Percentiles rank a stretch among this genome's conserved stretches.
These are phyloP conservation scores for Lactifluus pinguis DNA, from an alignment of 768 basidiomycete species.

Conservation along the genomic window DNA sequence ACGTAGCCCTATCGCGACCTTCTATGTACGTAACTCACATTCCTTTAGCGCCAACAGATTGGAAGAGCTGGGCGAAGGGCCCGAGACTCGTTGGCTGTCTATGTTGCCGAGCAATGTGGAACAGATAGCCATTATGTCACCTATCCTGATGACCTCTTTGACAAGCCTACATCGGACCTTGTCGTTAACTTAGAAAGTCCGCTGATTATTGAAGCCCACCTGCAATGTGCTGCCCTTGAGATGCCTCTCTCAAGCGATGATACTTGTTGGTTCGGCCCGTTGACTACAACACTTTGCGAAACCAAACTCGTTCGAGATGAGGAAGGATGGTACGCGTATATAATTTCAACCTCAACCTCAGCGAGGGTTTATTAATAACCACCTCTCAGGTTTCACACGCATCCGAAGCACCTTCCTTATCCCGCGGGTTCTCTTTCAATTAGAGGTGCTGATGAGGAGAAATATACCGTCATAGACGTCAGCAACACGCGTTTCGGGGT, in stretches of 20 bases:
- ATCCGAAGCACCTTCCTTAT: constrained; percentile 70
- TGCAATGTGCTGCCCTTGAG: constrained; percentile 83
- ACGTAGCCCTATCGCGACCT: constrained; percentile 17
- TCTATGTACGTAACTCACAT: neutral
- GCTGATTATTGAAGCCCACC: constrained; percentile 70
- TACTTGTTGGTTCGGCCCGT: constrained; percentile 60
- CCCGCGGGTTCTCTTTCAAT: constrained; percentile 68
- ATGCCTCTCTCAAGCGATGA: constrained; percentile 70
- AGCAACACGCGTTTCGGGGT: constrained; percentile 33
- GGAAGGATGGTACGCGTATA: constrained; percentile 62
- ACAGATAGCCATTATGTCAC: constrained; percentile 59
- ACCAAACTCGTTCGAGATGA: constrained; percentile 51
- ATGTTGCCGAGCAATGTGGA: constrained; percentile 58
- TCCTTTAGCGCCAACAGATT: constrained; percentile 72
- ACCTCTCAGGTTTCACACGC: constrained; percentile 61
- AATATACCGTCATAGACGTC: constrained; percentile 65
- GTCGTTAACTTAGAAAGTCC: constrained; percentile 65
- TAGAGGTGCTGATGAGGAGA: constrained; percentile 68
- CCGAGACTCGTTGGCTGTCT: constrained; percentile 68
- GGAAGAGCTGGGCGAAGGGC: constrained; percentile 79
- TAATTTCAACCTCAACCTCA: neutral
- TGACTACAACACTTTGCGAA: constrained; percentile 50
- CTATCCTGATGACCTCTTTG: constrained; percentile 63
- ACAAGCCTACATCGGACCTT: constrained; percentile 51
- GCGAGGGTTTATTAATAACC: neutral